A percentile compares a stretch with the other conserved stretches of the same genome.
These are phyloP conservation scores for Podaxis mareebaensis DNA, from an alignment of 768 basidiomycete genomes.

Conservation along the genomic window DNA sequence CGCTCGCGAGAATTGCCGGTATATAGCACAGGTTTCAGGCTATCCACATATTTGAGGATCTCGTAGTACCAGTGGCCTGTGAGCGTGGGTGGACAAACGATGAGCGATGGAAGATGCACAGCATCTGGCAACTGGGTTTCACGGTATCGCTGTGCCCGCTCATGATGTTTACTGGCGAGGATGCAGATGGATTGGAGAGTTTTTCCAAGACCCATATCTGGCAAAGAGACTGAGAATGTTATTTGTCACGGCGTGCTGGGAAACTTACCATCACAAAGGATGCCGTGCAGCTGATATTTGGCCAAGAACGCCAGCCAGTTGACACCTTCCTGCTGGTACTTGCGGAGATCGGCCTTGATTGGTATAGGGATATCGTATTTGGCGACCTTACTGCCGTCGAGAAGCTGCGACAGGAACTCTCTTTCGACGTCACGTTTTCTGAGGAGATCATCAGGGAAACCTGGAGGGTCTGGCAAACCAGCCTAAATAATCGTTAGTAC, in stretches of 20 bases:
- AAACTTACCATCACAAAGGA: constrained; percentile 89
- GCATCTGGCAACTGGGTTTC: constrained; percentile 71
- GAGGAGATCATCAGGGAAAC: constrained; percentile 86
- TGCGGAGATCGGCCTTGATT: constrained; percentile 92
- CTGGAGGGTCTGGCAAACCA: constrained; percentile 94
- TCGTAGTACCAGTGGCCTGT: constrained; percentile 99
- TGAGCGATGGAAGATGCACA: constrained; percentile 88
- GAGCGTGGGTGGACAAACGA: constrained; percentile 95
- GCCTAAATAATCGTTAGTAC: constrained; percentile 49
- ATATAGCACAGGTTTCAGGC: constrained; percentile 83
- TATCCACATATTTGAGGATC: constrained; percentile 87
- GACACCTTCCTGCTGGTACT: constrained; percentile 98
- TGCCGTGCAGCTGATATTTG: constrained; percentile 96
- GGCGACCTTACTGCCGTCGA: constrained; percentile 94
- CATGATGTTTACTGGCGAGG: constrained; percentile 89
- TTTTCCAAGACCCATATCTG: constrained; percentile 99
- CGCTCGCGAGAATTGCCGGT: constrained; percentile 87
- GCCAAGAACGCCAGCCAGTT: constrained; percentile 99
- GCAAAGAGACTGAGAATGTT: not conserved
- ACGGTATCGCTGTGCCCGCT: constrained; percentile 70
- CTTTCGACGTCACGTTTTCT: constrained; percentile 86
- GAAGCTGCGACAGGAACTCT: constrained; percentile 87
- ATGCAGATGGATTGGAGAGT: constrained; percentile 98
- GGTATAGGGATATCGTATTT: constrained; percentile 82
- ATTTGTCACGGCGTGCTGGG: not conserved